Evolutionary conservation across 2,329 filamentous ascomycete species (phyloP).

Genomic region (Aspergillus quadrilineatus): DNA sequence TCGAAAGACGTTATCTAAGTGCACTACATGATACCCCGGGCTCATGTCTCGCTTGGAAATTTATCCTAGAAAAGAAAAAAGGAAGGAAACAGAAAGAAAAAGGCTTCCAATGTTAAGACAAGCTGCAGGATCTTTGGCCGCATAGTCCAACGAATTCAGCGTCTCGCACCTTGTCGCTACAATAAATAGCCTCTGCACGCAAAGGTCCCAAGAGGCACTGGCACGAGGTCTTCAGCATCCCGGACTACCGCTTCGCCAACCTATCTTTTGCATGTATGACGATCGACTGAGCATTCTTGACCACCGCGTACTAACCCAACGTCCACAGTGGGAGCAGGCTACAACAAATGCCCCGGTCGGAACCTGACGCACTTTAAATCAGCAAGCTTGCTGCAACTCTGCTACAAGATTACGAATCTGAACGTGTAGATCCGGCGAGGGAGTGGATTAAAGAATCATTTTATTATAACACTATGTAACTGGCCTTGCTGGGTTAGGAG

Average conservation of each 20-base stretch:
- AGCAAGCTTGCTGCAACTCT: slow-evolving; percentile 36
- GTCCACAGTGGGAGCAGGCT: slow-evolving; percentile 35
- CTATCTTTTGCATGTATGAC: slow-evolving; percentile 13
- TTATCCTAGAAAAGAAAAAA: too few relatives aligned
- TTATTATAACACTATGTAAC: slow-evolving; percentile 8
- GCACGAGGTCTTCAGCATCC: slow-evolving; percentile 39
- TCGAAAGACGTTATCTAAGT: too few relatives aligned
- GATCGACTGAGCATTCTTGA: too few relatives aligned
- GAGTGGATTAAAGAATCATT: slow-evolving; percentile 25
- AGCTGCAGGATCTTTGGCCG: not conserved
- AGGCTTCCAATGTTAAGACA: too few relatives aligned
- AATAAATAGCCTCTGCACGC: not conserved
- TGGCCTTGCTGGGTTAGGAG: not conserved
- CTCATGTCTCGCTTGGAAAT: too few relatives aligned
- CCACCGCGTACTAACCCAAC: not conserved
- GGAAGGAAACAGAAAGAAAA: too few relatives aligned
- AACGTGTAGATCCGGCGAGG: slow-evolving; percentile 26
- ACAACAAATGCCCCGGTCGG: slow-evolving; percentile 37
- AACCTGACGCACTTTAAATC: slow-evolving; percentile 38
- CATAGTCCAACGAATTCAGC: not conserved
- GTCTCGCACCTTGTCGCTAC: not conserved
- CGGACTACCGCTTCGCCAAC: slow-evolving; percentile 44
- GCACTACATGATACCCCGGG: too few relatives aligned
- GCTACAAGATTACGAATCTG: slow-evolving; percentile 35
- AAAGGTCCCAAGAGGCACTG: slow-evolving; percentile 29